phyloP scores from a whole-genome alignment of 1,284 basidiomycete species.

The Puccinia horiana region DNA sequence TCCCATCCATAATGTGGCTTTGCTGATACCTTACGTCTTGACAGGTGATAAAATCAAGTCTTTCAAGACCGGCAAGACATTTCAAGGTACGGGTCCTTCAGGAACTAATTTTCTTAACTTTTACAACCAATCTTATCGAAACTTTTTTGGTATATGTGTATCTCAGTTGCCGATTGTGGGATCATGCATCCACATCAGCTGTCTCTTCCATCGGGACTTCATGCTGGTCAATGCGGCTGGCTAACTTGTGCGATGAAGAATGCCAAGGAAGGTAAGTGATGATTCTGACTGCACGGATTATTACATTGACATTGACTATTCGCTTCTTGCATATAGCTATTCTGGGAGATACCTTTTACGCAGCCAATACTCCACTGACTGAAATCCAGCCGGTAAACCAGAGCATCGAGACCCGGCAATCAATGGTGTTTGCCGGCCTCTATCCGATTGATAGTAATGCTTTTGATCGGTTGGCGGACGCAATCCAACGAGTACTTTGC shows the following conservation, averaged over 20 bases:
- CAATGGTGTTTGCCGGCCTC: slow-evolving; percentile 96
- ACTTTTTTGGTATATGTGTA: neutral
- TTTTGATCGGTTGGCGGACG: slow-evolving; percentile 92
- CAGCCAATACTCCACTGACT: slow-evolving; percentile 64
- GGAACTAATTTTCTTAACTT: neutral
- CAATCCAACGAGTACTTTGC: slow-evolving; percentile 75
- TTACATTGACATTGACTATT: slow-evolving; percentile 46
- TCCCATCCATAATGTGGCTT: neutral
- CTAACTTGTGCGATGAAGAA: slow-evolving; percentile 93
- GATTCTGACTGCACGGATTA: neutral
- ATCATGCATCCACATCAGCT: slow-evolving; percentile 48
- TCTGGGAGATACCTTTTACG: slow-evolving; percentile 90
- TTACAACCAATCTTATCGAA: neutral
- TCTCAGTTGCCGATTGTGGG: slow-evolving; percentile 38
- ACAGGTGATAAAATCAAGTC: slow-evolving; percentile 46
- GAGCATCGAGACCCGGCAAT: slow-evolving; percentile 86
- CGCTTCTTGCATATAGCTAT: slow-evolving; percentile 65
- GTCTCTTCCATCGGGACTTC: slow-evolving; percentile 32
- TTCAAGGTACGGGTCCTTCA: slow-evolving; percentile 26
- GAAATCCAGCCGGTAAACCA: slow-evolving; percentile 76
- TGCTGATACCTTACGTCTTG: neutral
- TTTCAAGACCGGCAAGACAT: slow-evolving; percentile 41
- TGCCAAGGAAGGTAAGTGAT: slow-evolving; percentile 77
- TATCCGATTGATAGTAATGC: slow-evolving; percentile 90
- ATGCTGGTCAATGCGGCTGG: slow-evolving; percentile 48